Base-by-base conservation (phyloP, 768 basidiomycete species). In the Tricholoma flavovirens region DNA sequence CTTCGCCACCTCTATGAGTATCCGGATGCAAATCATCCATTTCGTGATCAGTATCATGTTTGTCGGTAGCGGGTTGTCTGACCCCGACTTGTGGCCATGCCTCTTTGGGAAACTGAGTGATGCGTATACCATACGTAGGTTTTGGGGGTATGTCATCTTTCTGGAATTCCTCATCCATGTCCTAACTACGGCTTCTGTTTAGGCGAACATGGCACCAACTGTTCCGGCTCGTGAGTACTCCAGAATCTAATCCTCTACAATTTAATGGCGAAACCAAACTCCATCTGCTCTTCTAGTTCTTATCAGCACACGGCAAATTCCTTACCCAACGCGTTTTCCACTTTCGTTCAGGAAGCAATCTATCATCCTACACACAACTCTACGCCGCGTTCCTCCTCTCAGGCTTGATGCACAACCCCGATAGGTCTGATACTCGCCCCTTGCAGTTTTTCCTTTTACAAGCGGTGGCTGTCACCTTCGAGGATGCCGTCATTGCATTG, bases 321-420 rank as follows among this genome's bases (percentile, higher is more conserved):
- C 26, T 61, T 17, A 42, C 61, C 14, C 48, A 60, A 22, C 49
- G 54, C 3, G 38, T 51, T 10, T 49, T 72, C 4, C 55, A 62
- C 1, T 56, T 68, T 43, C 50, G 51, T 9, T 56, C 57, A 3
- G 64, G 66, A 38, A 59, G 62, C 21, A 59, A 51, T 5, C 40
- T 60, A 17, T 69, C 70, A 2, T 60, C 61, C 0, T 67, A 67
- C 51, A 62, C 58, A 15, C 71, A 73, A 48, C 60, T 73, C 10
- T 69, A 70, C 56, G 58, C 62, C 30, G 71, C 62, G 4, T 73
- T 73, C 60, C 29, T 65, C 22, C 53, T 73, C 9, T 72, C 73
- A 1, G 69, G 66, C 2, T 19, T 72, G 4, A 36, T 69, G 10
- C 72, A 74, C 53, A 49, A 22, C 10, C 24, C n/a, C 57, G 32